phyloP scores from a whole-genome alignment of 306 rosid genomes.

The Cucumis sativus region DNA sequence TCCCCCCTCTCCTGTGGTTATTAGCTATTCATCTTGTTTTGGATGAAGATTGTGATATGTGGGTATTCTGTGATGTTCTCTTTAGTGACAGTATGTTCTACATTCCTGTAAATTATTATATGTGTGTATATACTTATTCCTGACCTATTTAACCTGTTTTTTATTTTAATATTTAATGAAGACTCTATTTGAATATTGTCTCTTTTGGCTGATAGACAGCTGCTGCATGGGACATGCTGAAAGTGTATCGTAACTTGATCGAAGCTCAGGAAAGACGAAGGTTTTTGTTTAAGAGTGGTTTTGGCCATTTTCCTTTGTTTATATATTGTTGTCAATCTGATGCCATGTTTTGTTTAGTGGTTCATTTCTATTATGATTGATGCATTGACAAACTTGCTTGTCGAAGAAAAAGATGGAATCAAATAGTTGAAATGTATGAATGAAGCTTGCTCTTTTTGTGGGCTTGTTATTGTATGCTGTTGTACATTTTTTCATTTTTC shows the following conservation, averaged over 20 bases:
- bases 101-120: background rate
- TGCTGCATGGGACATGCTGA: slow-evolving; percentile 96
- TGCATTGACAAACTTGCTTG: background rate
- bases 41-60: background rate
- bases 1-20: background rate
- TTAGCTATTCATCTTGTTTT: background rate
- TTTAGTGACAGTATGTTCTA: background rate
- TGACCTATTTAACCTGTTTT: background rate
- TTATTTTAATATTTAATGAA: background rate
- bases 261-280: slow-evolving; percentile 88
- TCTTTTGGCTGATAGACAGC: slow-evolving; percentile 38
- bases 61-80: background rate
- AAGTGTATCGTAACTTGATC: slow-evolving; percentile 54
- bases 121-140: background rate
- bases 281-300: slow-evolving; percentile 18
- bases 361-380: background rate
- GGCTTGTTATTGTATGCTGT: too few species aligned
- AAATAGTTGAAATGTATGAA: background rate
- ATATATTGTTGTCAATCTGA: background rate
- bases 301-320: background rate
- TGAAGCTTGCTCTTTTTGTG: background rate
- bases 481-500: too few species aligned
- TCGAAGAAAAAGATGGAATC: background rate
- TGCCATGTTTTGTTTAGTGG: background rate
- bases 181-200: background rate